These are phyloP conservation scores for Xerophyta viscosa DNA, from an alignment of 106 monocot genomes.

Conservation along the genomic window DNA sequence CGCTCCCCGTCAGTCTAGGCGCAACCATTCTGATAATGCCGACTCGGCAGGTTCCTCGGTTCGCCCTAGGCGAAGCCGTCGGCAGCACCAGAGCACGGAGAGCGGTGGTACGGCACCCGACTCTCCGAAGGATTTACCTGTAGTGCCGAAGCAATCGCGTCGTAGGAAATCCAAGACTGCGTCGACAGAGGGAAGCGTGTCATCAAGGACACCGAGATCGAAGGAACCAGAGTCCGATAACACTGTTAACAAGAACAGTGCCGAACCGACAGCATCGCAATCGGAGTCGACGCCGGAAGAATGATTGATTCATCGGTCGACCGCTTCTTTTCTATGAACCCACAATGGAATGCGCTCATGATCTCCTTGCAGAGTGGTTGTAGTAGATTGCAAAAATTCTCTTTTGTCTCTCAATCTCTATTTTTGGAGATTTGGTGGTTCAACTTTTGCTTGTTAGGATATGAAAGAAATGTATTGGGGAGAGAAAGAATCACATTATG, in stretches of 20 bases:
- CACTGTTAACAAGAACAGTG: neutral
- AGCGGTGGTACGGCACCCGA: slow-evolving; percentile 2
- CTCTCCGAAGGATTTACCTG: slow-evolving; percentile 4
- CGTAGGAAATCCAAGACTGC: slow-evolving; percentile 4
- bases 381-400: no score
- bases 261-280: neutral
- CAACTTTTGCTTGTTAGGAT: no score
- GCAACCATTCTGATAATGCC: neutral
- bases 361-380: no score
- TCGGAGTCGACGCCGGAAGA: neutral
- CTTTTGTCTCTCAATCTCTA: no score
- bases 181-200: neutral
- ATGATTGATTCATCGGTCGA: no score
- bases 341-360: no score
- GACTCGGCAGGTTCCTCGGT: neutral
- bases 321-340: no score
- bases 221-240: neutral
- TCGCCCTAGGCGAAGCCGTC: neutral
- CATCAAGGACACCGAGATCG: neutral
- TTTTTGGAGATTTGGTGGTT: no score
- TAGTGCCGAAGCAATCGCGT: slow-evolving; percentile 14
- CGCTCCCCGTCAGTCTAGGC: neutral
- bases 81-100: neutral
- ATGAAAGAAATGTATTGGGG: no score
- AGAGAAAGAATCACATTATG: no score